phyloP scores from a whole-genome alignment of 768 basidiomycete species.

The Lactarius tabidus region DNA sequence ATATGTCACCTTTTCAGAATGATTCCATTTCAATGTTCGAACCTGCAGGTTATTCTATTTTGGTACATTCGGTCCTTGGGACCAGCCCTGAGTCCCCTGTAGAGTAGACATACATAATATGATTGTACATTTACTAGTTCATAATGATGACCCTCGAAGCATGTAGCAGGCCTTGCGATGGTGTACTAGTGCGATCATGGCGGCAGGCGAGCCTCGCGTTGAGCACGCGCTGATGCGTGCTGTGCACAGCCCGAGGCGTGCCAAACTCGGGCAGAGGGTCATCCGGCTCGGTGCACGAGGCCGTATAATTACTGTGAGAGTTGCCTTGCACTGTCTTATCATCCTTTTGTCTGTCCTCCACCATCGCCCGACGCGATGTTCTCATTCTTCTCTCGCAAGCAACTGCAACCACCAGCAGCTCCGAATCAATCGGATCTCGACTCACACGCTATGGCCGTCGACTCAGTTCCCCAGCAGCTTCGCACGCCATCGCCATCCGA shows the following conservation, averaged over 20 bases:
- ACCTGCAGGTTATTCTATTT: background rate
- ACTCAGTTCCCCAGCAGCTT: conserved; percentile 34
- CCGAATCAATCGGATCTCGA: no score
- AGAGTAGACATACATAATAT: background rate
- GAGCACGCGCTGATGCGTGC: conserved; percentile 17
- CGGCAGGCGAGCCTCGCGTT: conserved; percentile 10
- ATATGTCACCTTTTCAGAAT: background rate
- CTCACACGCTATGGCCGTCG: conserved; percentile 14
- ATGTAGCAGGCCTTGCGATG: background rate
- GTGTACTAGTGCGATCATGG: background rate
- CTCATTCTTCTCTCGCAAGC: conserved; percentile 20
- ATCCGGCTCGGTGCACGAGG: conserved; percentile 3
- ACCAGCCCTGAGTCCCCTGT: background rate
- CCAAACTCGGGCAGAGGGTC: background rate
- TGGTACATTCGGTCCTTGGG: conserved; percentile 5
- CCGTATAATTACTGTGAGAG: background rate
- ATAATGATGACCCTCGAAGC: background rate
- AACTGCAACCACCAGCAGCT: conserved; percentile 1
- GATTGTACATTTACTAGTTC: background rate
- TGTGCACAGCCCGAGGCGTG: conserved; percentile 6
- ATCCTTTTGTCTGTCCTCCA: conserved; percentile 10
- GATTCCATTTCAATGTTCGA: background rate
- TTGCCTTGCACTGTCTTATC: background rate
- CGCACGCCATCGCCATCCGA: conserved; percentile 54
- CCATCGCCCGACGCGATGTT: conserved; percentile 18